Percentiles rank a stretch among this genome's conserved stretches.
phyloP scores from a whole-genome alignment of 148 eudicot species.

The Cornus controversa region DNA sequence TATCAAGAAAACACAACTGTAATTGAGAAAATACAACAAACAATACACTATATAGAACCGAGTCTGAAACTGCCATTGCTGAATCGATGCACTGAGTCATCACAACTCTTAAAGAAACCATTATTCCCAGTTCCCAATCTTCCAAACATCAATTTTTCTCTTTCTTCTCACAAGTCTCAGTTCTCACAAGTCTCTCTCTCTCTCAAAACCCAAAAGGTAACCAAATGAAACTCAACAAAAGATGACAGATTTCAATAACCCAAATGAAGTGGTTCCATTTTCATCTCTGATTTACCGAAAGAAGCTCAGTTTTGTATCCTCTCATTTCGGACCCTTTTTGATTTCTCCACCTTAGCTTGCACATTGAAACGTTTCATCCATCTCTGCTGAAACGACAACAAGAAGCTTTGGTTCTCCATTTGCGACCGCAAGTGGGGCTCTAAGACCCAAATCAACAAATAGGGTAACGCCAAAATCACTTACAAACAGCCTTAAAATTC shows the following conservation, averaged over 20 bases:
- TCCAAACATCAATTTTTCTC: too few relatives aligned
- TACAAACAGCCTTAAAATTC: constrained; percentile 44
- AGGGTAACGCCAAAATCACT: constrained; percentile 48
- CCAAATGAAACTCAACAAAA: too few relatives aligned
- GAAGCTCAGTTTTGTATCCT: constrained; percentile 83
- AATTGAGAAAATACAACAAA: too few relatives aligned
- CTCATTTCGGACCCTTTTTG: constrained; percentile 68
- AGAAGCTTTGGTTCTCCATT: constrained; percentile 71
- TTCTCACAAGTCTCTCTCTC: too few relatives aligned
- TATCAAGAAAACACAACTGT: too few relatives aligned
- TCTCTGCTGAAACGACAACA: constrained; percentile 35
- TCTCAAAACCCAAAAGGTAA: not conserved
- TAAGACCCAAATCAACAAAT: constrained; percentile 55
- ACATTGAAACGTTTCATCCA: constrained; percentile 60
- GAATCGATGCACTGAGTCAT: too few relatives aligned
- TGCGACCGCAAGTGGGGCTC: constrained; percentile 77
- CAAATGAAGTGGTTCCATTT: not conserved
- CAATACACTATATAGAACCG: too few relatives aligned
- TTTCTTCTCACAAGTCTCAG: too few relatives aligned
- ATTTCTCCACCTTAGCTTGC: constrained; percentile 62
- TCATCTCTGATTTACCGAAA: constrained; percentile 82
- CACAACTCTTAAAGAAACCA: too few relatives aligned
- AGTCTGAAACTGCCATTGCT: too few relatives aligned
- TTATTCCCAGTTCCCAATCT: too few relatives aligned
- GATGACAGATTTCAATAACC: constrained; percentile 29